Percentiles rank a stretch among this genome's conserved stretches.
phyloP scores from a whole-genome alignment of 805 yeast species.

The Cyberlindnera mississippiensis region DNA sequence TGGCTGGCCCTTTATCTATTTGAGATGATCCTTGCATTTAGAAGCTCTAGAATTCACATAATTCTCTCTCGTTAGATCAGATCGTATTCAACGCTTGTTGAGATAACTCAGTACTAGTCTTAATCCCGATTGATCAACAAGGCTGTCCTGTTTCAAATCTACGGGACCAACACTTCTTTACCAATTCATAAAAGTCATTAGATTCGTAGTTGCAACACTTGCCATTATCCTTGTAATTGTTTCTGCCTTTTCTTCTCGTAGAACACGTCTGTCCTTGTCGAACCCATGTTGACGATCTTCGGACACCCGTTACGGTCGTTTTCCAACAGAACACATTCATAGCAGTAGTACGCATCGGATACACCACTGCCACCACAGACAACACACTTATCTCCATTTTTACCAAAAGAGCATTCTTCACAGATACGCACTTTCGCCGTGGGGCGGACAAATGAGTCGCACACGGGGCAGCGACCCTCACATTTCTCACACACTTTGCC shows the following conservation, averaged over 20 bases:
- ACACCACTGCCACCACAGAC: constrained; percentile 67
- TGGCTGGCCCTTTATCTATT: too few species aligned
- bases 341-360: constrained; percentile 75
- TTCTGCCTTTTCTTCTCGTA: constrained; percentile 48
- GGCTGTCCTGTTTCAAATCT: too few species aligned
- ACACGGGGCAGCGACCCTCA: constrained; percentile 87
- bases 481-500: constrained; percentile 81
- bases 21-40: too few species aligned
- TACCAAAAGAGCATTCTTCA: constrained; percentile 81
- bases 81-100: too few species aligned
- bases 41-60: too few species aligned
- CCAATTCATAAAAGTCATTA: too few species aligned
- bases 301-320: constrained; percentile 93
- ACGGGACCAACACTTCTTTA: too few species aligned
- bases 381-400: constrained; percentile 61
- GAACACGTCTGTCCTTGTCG: constrained; percentile 62
- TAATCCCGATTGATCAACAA: too few species aligned
- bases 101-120: too few species aligned
- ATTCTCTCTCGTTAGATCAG: too few species aligned
- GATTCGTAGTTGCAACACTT: too few species aligned
- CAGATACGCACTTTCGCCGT: constrained; percentile 66
- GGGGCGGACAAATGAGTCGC: constrained; percentile 82
- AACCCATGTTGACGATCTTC: constrained; percentile 72
- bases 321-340: constrained; percentile 77
- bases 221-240: constrained; percentile 14